Percentiles rank a stretch among this genome's conserved stretches.
Conservation (phyloP, 345 rosid species). For the Nasturtium officinale region DNA sequence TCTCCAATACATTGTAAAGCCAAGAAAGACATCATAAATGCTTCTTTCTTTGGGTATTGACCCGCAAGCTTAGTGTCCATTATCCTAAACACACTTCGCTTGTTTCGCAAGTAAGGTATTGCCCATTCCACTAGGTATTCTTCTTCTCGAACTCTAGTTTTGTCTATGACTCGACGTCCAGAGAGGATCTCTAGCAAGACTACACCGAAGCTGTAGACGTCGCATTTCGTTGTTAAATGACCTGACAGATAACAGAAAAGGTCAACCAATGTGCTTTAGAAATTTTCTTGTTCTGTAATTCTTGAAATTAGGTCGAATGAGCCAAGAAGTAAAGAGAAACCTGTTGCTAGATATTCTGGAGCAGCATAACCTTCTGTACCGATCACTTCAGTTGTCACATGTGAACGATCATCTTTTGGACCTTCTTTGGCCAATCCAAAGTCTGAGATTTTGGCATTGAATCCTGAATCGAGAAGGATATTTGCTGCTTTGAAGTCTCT, state of each 20-base stretch:
- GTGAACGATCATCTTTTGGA: slow-evolving; percentile 85
- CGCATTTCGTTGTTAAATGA: slow-evolving; percentile 87
- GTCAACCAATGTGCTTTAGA: background rate
- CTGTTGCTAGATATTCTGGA: slow-evolving; percentile 88
- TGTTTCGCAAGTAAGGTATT: slow-evolving; percentile 65
- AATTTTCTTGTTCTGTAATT: background rate
- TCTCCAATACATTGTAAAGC: slow-evolving; percentile 76
- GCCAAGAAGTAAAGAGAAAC: slow-evolving; percentile 36
- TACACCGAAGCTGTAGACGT: slow-evolving; percentile 88
- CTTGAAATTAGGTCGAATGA: background rate
- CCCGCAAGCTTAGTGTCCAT: slow-evolving; percentile 89
- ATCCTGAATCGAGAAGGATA: slow-evolving; percentile 74
- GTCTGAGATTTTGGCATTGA: slow-evolving; percentile 83
- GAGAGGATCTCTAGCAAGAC: slow-evolving; percentile 74
- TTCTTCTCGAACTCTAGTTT: slow-evolving; percentile 53
- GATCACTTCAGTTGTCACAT: slow-evolving; percentile 81
- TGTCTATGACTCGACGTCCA: slow-evolving; percentile 69
- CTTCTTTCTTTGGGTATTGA: slow-evolving; percentile 83
- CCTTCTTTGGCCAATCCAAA: slow-evolving; percentile 97
- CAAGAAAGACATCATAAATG: slow-evolving; percentile 68
- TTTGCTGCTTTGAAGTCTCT: slow-evolving; percentile 88
- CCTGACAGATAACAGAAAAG: slow-evolving; percentile 48
- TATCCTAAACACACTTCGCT: slow-evolving; percentile 64
- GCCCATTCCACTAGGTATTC: slow-evolving; percentile 88
- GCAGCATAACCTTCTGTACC: slow-evolving; percentile 97